Evolutionary conservation across 169 alveolate genomes (phyloP), one percentile per base, ranked within the genome.

Genomic region (Miamiensis avidus): DNA sequence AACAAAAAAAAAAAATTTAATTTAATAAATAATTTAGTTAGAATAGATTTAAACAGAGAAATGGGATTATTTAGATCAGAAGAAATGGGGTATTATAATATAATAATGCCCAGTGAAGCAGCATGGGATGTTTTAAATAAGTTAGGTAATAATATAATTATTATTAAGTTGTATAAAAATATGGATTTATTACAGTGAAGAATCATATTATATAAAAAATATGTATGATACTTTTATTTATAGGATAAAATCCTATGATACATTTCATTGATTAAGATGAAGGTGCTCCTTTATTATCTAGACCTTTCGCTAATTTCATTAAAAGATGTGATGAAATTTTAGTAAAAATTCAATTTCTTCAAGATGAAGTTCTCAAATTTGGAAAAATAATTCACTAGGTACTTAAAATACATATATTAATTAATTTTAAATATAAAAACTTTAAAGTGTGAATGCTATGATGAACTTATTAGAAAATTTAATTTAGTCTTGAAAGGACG

Each of bases 1-100:
- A n/a, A n/a, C n/a, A n/a, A n/a, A n/a, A n/a, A n/a, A n/a, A n/a
- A n/a, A n/a, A n/a, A n/a, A n/a, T n/a, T n/a, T n/a, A n/a, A n/a
- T n/a, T n/a, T n/a, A n/a, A n/a, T n/a, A n/a, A n/a, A n/a, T n/a
- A n/a, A n/a, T n/a, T n/a, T n/a, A n/a, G n/a, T n/a, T n/a, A n/a
- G n/a, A n/a, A n/a, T n/a, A n/a, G n/a, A n/a, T n/a, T n/a, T n/a
- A n/a, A n/a, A n/a, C n/a, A n/a, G n/a, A n/a, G n/a, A 31, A 29
- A 93, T 93, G 96, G 89, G 93, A 33, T 34, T 93, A 25, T 86
- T 90, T 84, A 76, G 97, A 85, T 91, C 95, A 25, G 95, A 92
- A 75, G 88, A 85, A 72, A 94, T 94, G 97, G 89, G 92, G 34
- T 94, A 88, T 69, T 93, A 92, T 85, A 89, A 91, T 81, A 72